Evolutionary conservation across 768 basidiomycete species (phyloP).

Genomic region (Mycena metata): DNA sequence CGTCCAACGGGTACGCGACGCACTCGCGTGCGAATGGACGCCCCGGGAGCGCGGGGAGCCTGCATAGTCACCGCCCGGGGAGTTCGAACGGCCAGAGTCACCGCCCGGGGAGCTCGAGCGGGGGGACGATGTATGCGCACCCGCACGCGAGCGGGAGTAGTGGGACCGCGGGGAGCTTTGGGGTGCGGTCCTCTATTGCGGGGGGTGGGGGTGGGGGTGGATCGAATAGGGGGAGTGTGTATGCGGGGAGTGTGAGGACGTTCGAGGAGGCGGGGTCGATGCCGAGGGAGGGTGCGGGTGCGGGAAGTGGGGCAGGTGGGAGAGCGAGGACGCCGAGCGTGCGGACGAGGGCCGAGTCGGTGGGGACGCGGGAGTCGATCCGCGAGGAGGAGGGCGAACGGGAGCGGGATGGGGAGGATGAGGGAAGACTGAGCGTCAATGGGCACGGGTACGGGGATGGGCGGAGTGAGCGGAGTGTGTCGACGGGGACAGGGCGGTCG

Average conservation of each 20-base stretch:
- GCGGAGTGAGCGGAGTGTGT: slow-evolving; percentile 28
- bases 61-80: too few species aligned
- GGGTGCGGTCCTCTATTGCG: slow-evolving; percentile 9
- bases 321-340: not conserved
- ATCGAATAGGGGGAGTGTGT: too few species aligned
- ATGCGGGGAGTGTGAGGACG: too few species aligned
- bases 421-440: slow-evolving; percentile 6
- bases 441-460: slow-evolving; percentile 4
- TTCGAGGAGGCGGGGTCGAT: too few species aligned
- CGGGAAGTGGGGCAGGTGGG: not conserved
- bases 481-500: slow-evolving; percentile 19
- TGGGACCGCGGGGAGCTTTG: slow-evolving; percentile 37
- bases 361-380: not conserved
- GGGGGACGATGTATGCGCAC: slow-evolving; percentile 40
- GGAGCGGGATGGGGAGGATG: not conserved
- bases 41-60: not conserved
- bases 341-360: slow-evolving; percentile 3
- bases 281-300: not conserved
- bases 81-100: too few species aligned
- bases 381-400: not conserved
- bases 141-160: slow-evolving; percentile 40
- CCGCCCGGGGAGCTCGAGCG: not conserved
- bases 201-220: not conserved
- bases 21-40: not conserved
- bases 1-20: not conserved